Evolutionary conservation across 2,329 filamentous ascomycete species (phyloP).

Genomic region (Diplodia scrobiculata): DNA sequence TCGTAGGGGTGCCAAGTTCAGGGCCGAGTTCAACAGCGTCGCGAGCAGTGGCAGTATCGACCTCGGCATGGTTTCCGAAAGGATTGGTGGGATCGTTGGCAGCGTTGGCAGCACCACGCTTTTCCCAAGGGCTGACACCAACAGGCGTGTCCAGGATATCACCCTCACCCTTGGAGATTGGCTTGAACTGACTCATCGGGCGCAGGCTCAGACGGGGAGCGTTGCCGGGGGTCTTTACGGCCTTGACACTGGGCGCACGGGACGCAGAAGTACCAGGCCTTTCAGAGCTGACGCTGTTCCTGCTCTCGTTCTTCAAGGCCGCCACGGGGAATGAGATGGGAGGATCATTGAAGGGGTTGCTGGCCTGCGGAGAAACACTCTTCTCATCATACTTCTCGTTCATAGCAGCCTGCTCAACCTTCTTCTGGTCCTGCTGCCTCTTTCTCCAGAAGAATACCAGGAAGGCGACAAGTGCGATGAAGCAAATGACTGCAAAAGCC

Average conservation of each 20-base stretch:
- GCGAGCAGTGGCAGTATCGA: slow-evolving; percentile 38
- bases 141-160: slow-evolving; percentile 17
- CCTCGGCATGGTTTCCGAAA: slow-evolving; percentile 43
- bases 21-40: slow-evolving; percentile 26
- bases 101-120: slow-evolving; percentile 38
- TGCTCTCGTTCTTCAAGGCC: slow-evolving; percentile 6
- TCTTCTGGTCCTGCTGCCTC: slow-evolving; percentile 64
- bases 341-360: slow-evolving; percentile 2
- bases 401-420: slow-evolving; percentile 36
- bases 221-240: slow-evolving; percentile 53
- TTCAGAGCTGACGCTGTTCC: slow-evolving; percentile 4
- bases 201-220: slow-evolving; percentile 83
- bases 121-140: slow-evolving; percentile 44
- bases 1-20: slow-evolving; percentile 22
- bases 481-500: slow-evolving; percentile 76
- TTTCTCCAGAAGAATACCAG: slow-evolving; percentile 57
- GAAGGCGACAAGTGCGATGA: slow-evolving; percentile 68
- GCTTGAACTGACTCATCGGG: slow-evolving; percentile 74
- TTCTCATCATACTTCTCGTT: slow-evolving; percentile 47
- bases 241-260: slow-evolving; percentile 42
- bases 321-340: background rate
- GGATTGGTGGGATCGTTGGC: slow-evolving; percentile 42
- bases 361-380: slow-evolving; percentile 2
- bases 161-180: slow-evolving; percentile 9
- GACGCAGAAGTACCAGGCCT: slow-evolving; percentile 6